Evolutionary conservation across 1,284 basidiomycete species (phyloP).

Genomic region (Peniophora sp.): DNA sequence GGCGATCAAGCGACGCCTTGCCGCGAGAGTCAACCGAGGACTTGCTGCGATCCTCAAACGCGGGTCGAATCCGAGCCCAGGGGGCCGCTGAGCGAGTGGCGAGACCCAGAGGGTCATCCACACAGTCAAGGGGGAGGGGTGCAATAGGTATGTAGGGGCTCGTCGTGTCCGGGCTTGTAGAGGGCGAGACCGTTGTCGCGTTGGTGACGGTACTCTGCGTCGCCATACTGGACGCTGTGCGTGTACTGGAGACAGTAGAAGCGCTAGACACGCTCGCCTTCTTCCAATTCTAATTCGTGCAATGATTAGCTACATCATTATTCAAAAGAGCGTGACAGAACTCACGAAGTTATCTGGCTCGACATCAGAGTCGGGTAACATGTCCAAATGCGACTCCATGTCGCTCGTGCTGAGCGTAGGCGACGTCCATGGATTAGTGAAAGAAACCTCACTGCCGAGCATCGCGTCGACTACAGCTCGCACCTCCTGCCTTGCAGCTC

Average conservation of each 20-base stretch:
- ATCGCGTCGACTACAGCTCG: neutral
- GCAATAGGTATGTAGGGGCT: too few species aligned
- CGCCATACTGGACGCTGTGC: neutral
- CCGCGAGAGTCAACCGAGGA: too few species aligned
- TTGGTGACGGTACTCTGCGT: neutral
- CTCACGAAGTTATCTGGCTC: neutral
- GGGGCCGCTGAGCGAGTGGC: too few species aligned
- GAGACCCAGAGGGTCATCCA: too few species aligned
- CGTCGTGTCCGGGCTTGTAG: neutral
- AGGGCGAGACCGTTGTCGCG: neutral
- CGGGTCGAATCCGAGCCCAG: too few species aligned
- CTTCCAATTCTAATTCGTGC: neutral
- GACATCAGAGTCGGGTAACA: neutral
- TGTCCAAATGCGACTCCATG: neutral
- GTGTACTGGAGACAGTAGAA: neutral
- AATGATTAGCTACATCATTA: neutral
- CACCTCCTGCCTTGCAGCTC: neutral
- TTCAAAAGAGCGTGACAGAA: neutral
- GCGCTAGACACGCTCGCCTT: neutral
- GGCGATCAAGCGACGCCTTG: too few species aligned
- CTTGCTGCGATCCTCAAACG: too few species aligned
- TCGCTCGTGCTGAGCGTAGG: neutral
- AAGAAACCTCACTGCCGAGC: neutral
- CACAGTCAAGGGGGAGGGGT: too few species aligned
- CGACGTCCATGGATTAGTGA: neutral